phyloP scores from a whole-genome alignment of 352 stramenopile species.

The Plasmopara muralis region DNA sequence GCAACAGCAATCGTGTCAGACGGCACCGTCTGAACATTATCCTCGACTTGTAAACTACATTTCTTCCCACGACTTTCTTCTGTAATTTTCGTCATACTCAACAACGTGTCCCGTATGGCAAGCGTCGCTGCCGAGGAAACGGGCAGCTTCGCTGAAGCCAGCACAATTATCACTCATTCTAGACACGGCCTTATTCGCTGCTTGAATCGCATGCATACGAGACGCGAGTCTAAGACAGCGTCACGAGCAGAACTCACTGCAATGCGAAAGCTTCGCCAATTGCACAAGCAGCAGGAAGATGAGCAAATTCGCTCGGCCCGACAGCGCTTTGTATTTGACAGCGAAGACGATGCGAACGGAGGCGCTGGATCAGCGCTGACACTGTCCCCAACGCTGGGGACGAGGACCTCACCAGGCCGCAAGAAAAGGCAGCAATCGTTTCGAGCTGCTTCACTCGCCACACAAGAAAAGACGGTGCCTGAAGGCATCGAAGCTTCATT shows the following conservation, averaged over 20 bases:
- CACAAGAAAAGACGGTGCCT: slow-evolving; percentile 2
- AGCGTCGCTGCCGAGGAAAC: slow-evolving; percentile 17
- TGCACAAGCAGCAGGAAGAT: slow-evolving; percentile 6
- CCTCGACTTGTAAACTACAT: too few species aligned
- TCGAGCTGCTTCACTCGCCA: background rate
- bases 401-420: slow-evolving; percentile 19
- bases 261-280: slow-evolving; percentile 6
- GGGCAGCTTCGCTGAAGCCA: slow-evolving; percentile 8
- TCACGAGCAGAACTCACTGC: slow-evolving; percentile 2
- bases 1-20: too few species aligned
- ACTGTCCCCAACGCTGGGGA: slow-evolving; percentile 16
- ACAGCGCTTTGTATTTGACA: slow-evolving; percentile 25
- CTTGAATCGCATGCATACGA: slow-evolving; percentile 7
- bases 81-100: slow-evolving; percentile 6
- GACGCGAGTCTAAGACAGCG: slow-evolving; percentile 1
- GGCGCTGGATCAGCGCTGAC: slow-evolving; percentile 6
- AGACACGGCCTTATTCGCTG: slow-evolving; percentile 10
- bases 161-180: slow-evolving; percentile 9
- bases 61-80: slow-evolving; percentile 1
- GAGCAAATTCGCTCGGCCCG: slow-evolving; percentile 19
- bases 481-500: slow-evolving; percentile 2
- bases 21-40: too few species aligned
- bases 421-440: slow-evolving; percentile 12
- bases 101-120: slow-evolving; percentile 11
- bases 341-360: slow-evolving; percentile 23